phyloP scores from a whole-genome alignment of 306 rosid species.

The Lathyrus aphaca region DNA sequence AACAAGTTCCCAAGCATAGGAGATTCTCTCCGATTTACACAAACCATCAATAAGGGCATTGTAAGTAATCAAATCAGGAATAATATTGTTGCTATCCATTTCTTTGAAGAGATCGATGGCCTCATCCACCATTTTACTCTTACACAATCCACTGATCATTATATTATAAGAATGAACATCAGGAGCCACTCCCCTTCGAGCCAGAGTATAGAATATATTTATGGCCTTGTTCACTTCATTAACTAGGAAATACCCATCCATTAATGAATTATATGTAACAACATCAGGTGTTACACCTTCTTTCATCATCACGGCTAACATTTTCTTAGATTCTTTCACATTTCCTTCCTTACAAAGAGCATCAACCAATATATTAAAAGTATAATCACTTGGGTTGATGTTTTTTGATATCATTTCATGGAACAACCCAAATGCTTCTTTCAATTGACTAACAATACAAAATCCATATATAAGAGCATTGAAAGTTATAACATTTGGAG shows the following conservation, averaged over 20 bases:
- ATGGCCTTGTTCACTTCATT: not conserved
- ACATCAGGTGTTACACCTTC: not conserved
- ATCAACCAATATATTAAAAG: too few species aligned
- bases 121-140: too few species aligned
- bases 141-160: too few species aligned
- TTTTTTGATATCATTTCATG: too few species aligned
- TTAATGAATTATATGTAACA: slow-evolving; percentile 27
- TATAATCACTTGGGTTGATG: too few species aligned
- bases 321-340: not conserved
- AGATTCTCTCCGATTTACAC: not conserved
- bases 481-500: too few species aligned
- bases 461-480: too few species aligned
- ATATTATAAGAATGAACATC: not conserved
- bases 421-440: too few species aligned
- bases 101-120: not conserved
- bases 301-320: slow-evolving; percentile 8
- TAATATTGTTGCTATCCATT: not conserved
- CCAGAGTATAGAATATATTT: not conserved
- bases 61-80: not conserved
- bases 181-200: not conserved
- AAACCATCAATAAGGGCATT: not conserved
- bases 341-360: slow-evolving; percentile 29
- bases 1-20: too few species aligned
- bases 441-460: too few species aligned
- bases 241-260: not conserved